Base-by-base conservation (phyloP, 345 rosid genomes). In the Cardamine chenopodiifolia region DNA sequence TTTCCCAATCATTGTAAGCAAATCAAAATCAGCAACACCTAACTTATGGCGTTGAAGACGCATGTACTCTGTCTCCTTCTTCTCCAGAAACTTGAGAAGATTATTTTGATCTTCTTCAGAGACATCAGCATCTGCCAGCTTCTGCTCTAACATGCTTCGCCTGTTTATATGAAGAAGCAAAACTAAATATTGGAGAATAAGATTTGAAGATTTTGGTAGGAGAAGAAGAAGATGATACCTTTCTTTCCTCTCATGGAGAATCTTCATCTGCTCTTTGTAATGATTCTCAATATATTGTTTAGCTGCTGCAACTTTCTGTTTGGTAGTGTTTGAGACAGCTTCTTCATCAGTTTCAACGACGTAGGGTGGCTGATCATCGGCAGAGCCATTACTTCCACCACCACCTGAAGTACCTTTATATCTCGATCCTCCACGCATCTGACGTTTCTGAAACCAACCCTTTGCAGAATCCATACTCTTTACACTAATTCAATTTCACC, bases 1-100 rank as follows among this genome's bases (percentile, higher is more conserved):
- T 81, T 87, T 88, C 19, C 97, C 97, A 10, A 88, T 90, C 88
- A 90, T 88, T 11, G 96, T 90, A 47, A 90, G 73, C 64, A 90
- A 80, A 70, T 90, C 97, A 55, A 95, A 95, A 82, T 95, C 99
- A 81, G 89, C 96, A 66, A 78, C 96, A 17, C 97, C 97, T 89
- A 95, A 82, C 83, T 92, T 95, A 85, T 90, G 98, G 62, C 98
- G 83, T 72, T 92, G 97, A 77, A 90, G 91, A 50, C 99, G 92
- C 98, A 95, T 95, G 65, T 90, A 95, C 80, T 92, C 98, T 23
- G 97, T 95, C 79, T 95, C 99, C 69, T 92, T 95, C 82, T 87
- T 82, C 90, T 95, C 99, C 79, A 90, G 78, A 79, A 84, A 95
- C 76, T 95, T 95, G 13, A 92, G 88, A 45, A 95, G 83, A 82